Percentiles rank a stretch among this genome's conserved stretches.
phyloP scores from a whole-genome alignment of 1,139 yeast genomes.

The Zygoascus hellenicus region DNA sequence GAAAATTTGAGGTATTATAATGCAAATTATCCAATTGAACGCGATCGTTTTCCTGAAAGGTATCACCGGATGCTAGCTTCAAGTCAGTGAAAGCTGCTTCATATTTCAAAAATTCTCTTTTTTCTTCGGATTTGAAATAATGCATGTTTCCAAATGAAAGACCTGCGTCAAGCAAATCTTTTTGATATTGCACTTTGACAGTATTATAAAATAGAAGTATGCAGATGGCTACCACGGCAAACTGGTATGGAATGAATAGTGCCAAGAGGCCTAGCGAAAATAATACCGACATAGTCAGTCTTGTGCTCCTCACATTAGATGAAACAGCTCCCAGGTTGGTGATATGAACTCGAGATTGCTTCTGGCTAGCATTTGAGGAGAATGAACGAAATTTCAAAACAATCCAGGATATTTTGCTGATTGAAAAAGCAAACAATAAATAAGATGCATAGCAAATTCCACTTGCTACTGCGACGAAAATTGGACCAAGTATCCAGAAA shows the following conservation, averaged over 20 bases:
- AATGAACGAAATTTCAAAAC: not conserved
- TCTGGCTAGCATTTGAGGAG: too few species aligned
- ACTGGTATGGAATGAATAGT: conserved; percentile 70
- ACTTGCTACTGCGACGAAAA: conserved; percentile 50
- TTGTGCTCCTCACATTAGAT: too few species aligned
- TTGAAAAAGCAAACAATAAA: conserved; percentile 20
- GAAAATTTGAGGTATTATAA: conserved; percentile 6
- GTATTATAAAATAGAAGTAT: conserved; percentile 8
- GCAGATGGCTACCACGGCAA: conserved; percentile 38
- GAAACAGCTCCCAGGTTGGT: too few species aligned
- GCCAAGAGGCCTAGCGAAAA: conserved; percentile 31
- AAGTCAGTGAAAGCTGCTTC: not conserved
- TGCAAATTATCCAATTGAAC: not conserved
- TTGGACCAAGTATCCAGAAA: conserved; percentile 53
- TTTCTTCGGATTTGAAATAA: not conserved
- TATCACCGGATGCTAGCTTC: not conserved
- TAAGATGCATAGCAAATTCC: conserved; percentile 41
- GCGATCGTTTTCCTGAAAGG: not conserved
- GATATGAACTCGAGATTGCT: too few species aligned
- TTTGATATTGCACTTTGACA: conserved; percentile 2
- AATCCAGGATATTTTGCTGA: conserved; percentile 7
- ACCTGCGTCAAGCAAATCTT: not conserved
- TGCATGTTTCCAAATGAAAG: too few species aligned
- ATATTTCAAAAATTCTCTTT: conserved; percentile 2
- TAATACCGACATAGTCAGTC: too few species aligned